phyloP scores from a whole-genome alignment of 805 yeast species.

The Zygosaccharomyces kombuchaensis region DNA sequence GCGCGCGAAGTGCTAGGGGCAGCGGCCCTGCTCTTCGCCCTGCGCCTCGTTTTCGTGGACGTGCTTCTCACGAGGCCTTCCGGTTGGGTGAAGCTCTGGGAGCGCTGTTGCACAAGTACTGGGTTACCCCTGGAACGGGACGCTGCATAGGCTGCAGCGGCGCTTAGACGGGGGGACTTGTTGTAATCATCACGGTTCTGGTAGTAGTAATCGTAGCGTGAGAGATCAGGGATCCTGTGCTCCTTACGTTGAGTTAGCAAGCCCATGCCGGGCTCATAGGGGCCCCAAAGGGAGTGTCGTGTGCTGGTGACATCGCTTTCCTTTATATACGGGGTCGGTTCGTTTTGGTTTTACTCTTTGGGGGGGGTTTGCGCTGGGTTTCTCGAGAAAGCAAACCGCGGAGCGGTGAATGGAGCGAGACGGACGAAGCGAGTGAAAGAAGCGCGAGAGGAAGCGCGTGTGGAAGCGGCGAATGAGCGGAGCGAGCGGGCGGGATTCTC shows the following conservation, averaged over 20 bases:
- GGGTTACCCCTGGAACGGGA: conserved; percentile 7
- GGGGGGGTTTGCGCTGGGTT: conserved; percentile 5
- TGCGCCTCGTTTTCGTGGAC: conserved; percentile 5
- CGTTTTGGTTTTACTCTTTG: conserved; percentile 7
- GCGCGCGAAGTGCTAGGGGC: conserved; percentile 20
- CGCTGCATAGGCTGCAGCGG: conserved; percentile 34
- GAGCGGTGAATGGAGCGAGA: not conserved
- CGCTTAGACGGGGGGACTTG: conserved; percentile 20
- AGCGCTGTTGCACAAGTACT: conserved; percentile 4
- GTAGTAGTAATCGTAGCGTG: conserved; percentile 36
- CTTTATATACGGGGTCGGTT: conserved; percentile 3
- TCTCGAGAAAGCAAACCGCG: conserved; percentile 5
- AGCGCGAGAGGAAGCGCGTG: not conserved
- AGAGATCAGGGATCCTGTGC: conserved; percentile 36
- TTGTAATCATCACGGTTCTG: conserved; percentile 23
- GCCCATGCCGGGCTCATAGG: not conserved
- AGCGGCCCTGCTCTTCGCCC: not conserved
- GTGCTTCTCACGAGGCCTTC: conserved; percentile 8
- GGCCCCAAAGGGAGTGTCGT: not conserved
- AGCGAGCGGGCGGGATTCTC: not conserved
- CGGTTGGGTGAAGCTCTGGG: not conserved
- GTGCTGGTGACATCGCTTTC: conserved; percentile 1
- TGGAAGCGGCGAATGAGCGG: not conserved
- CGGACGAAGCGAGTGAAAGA: not conserved
- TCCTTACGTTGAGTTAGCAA: conserved; percentile 18